Base-by-base conservation (phyloP, 139 green algal species). In the Gonium pectorale region DNA sequence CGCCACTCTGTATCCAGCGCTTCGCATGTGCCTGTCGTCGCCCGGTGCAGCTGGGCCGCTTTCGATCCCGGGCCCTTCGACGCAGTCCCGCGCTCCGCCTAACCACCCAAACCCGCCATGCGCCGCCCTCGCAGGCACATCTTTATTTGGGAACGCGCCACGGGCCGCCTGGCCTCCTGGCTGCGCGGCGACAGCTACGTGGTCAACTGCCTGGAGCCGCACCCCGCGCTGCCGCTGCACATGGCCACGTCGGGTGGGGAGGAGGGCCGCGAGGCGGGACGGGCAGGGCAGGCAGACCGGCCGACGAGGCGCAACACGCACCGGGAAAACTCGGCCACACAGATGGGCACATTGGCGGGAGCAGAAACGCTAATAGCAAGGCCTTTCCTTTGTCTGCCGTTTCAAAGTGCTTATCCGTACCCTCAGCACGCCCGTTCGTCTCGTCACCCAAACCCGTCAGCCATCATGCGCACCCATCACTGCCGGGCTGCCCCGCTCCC, bases 131-230 rank as follows among this genome's bases (percentile, higher is more conserved):
- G 5, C 64, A 77, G 84, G 38, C 84, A 89, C 60, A 38, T 88
- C 15, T 89, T 86, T 81, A 78, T 89, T 21, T 92, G 88, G 88
- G 7, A 24, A 31, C 88, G 86, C 24, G 40, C 35, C 75, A 64
- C 56, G 26, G 21, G 54, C 37, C 35, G 9, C 17, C 80, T 86
- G 68, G 41, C 41, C 40, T 27, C 21, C 51, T 80, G 80, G 80
- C 67, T 79, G 54, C 80, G 31, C 0, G 80, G 80, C 33, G 81
- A 87, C 59, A 46, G 3, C 26, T 24, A 85, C 43, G 90, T 94
- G 56, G 91, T 94, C n/a, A 94, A 94, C 62, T 92, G 89, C 85
- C 74, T 94, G 81, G 91, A 94, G 82, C 87, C 85, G n/a, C 91
- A 94, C 82, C 91, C 91, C 2, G 44, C 22, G 3, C 63, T 90